Conservation (phyloP, 257 asterid species). For the Solanum stenotomum region DNA sequence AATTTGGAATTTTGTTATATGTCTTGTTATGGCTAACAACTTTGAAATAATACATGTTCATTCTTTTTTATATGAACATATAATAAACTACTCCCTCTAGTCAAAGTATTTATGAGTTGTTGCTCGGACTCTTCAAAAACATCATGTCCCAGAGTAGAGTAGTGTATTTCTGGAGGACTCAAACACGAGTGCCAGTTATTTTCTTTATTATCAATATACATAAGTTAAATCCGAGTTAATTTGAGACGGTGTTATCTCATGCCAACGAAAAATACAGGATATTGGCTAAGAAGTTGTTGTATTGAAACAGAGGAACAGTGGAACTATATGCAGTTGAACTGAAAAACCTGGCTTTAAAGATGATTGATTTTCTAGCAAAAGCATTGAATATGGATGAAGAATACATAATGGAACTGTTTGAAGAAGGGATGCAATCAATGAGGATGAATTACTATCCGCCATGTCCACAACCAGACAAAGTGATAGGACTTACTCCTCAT, state of each 20-base stretch:
- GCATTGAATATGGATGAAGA: slow-evolving; percentile 27
- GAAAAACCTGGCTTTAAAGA: slow-evolving; percentile 27
- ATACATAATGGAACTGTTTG: slow-evolving; percentile 14
- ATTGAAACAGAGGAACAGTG: slow-evolving; percentile 30
- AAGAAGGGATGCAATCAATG: background rate
- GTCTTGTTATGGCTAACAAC: background rate
- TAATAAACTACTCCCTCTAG: no score
- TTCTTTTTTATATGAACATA: no score
- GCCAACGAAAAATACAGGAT: background rate
- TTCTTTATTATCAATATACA: background rate
- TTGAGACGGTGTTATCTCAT: background rate
- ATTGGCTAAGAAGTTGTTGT: background rate
- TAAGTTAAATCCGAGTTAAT: background rate
- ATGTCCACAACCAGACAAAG: slow-evolving; percentile 10
- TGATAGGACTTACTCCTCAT: slow-evolving; percentile 14
- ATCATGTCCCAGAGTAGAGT: background rate
- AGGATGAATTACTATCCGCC: slow-evolving; percentile 9
- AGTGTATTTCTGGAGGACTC: background rate
- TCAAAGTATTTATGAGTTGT: no score
- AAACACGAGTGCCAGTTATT: background rate
- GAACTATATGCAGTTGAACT: slow-evolving; percentile 36
- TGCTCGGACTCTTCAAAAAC: background rate
- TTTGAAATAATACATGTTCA: no score
- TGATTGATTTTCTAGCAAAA: slow-evolving; percentile 23
- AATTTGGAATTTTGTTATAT: no score